Conservation (phyloP, 2,329 filamentous ascomycete species). For the Lachnellula hyalina region DNA sequence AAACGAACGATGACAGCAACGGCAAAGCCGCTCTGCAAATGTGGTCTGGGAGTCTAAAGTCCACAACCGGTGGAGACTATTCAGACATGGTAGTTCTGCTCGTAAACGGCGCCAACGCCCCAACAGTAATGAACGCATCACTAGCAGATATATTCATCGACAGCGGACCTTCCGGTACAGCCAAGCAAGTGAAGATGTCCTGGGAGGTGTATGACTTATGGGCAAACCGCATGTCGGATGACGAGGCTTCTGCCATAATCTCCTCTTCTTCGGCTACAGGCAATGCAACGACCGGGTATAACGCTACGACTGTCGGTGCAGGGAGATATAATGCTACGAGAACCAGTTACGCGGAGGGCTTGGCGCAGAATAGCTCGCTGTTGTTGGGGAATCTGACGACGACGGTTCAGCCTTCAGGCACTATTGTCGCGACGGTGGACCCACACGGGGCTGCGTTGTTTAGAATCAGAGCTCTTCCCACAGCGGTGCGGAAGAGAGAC, state of each 20-base stretch:
- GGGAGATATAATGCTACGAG: conserved; percentile 44
- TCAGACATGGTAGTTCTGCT: conserved; percentile 40
- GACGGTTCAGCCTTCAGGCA: conserved; percentile 39
- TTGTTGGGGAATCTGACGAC: conserved; percentile 43
- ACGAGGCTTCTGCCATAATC: conserved; percentile 40
- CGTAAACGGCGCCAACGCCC: conserved; percentile 42
- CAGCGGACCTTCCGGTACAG: conserved; percentile 38
- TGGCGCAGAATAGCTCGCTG: conserved; percentile 37
- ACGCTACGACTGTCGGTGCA: conserved; percentile 26
- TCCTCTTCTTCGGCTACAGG: conserved; percentile 34
- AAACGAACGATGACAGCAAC: conserved; percentile 37
- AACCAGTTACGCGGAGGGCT: conserved; percentile 42
- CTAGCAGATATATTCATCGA: conserved; percentile 49
- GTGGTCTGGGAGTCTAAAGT: conserved; percentile 41
- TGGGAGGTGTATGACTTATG: conserved; percentile 53
- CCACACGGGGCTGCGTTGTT: conserved; percentile 47
- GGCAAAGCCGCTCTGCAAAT: conserved; percentile 43
- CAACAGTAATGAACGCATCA: conserved; percentile 43
- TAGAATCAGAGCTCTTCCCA: conserved; percentile 36
- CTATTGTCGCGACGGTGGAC: conserved; percentile 38
- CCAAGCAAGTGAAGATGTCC: conserved; percentile 35
- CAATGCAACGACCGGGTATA: conserved; percentile 28
- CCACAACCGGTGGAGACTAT: conserved; percentile 39
- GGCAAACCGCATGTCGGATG: conserved; percentile 47
- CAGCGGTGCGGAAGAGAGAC: conserved; percentile 35